phyloP scores from a whole-genome alignment of 768 basidiomycete species.

The Hemileccinum rubropunctum region DNA sequence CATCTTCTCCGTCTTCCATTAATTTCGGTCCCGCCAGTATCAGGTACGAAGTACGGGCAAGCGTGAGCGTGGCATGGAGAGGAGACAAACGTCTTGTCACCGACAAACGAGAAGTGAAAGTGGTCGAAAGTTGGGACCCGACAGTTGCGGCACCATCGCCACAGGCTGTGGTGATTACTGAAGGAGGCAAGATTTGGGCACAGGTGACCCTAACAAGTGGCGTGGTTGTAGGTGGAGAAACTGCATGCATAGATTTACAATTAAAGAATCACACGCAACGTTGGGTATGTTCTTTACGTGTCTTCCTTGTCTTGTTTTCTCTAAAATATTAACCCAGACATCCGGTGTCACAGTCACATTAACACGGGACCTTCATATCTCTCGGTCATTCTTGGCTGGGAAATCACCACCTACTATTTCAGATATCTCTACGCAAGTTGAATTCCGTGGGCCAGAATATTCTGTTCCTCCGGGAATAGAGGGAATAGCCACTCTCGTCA shows the following conservation, averaged over 20 bases:
- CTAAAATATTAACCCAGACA: constrained; percentile 49
- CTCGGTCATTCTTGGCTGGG: constrained; percentile 30
- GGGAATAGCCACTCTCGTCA: constrained; percentile 75
- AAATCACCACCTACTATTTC: constrained; percentile 44
- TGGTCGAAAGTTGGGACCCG: constrained; percentile 54
- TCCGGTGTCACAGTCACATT: constrained; percentile 61
- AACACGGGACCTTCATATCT: constrained; percentile 57
- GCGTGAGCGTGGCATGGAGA: constrained; percentile 72
- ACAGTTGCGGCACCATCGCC: constrained; percentile 37
- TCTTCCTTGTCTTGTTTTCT: not conserved
- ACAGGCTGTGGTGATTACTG: constrained; percentile 65
- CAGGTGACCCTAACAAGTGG: constrained; percentile 66
- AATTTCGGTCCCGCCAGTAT: constrained; percentile 68
- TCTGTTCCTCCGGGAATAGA: constrained; percentile 70
- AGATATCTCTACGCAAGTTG: constrained; percentile 65
- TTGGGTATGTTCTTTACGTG: constrained; percentile 49
- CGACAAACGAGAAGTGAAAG: constrained; percentile 56
- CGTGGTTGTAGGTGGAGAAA: constrained; percentile 63
- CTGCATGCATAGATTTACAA: constrained; percentile 69
- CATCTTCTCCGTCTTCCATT: constrained; percentile 66
- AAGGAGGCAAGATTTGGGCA: constrained; percentile 78
- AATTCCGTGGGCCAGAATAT: constrained; percentile 75
- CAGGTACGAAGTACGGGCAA: constrained; percentile 71
- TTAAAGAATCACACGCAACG: constrained; percentile 81
- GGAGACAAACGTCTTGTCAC: constrained; percentile 69